A percentile compares a stretch with the other conserved stretches of the same genome.
phyloP scores from a whole-genome alignment of 805 yeast genomes.

The Metschnikowia orientalis region DNA sequence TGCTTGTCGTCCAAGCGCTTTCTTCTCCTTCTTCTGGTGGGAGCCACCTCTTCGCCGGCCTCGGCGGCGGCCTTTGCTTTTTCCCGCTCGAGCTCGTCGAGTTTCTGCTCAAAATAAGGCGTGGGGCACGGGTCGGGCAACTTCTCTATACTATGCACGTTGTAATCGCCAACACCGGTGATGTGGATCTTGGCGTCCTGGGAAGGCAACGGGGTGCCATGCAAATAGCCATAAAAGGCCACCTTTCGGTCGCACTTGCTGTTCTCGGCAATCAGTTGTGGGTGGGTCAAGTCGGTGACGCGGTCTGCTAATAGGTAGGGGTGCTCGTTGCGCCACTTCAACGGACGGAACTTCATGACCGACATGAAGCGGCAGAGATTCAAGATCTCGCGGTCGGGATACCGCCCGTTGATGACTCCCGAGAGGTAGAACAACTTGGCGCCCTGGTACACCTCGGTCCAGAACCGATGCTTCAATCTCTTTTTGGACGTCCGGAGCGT shows the following conservation, averaged over 20 bases:
- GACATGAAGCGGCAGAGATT: constrained; percentile 89
- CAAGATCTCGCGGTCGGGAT: constrained; percentile 93
- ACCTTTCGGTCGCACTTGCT: constrained; percentile 83
- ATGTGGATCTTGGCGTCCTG: constrained; percentile 76
- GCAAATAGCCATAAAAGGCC: constrained; percentile 90
- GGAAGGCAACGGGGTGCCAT: constrained; percentile 81
- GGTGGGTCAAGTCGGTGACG: constrained; percentile 91
- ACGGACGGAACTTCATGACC: constrained; percentile 98
- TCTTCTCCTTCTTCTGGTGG: constrained; percentile 56
- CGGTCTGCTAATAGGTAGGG: constrained; percentile 91
- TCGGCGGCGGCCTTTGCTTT: constrained; percentile 61
- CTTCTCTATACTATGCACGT: constrained; percentile 72
- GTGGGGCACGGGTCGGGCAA: constrained; percentile 99
- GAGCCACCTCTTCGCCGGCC: constrained; percentile 50
- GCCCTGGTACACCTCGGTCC: constrained; percentile 99
- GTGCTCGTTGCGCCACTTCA: constrained; percentile 98
- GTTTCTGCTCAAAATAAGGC: constrained; percentile 81
- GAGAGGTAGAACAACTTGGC: constrained; percentile 92
- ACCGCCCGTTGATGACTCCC: constrained; percentile 95
- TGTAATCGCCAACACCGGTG: constrained; percentile 92
- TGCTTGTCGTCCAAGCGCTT: constrained; percentile 91
- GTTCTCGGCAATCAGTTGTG: constrained; percentile 70
- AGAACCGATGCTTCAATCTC: constrained; percentile 85
- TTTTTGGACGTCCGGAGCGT: constrained; percentile 90
- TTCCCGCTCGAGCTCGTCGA: constrained; percentile 79